phyloP scores from a whole-genome alignment of 345 rosid species.

The Noccaea caerulescens region DNA sequence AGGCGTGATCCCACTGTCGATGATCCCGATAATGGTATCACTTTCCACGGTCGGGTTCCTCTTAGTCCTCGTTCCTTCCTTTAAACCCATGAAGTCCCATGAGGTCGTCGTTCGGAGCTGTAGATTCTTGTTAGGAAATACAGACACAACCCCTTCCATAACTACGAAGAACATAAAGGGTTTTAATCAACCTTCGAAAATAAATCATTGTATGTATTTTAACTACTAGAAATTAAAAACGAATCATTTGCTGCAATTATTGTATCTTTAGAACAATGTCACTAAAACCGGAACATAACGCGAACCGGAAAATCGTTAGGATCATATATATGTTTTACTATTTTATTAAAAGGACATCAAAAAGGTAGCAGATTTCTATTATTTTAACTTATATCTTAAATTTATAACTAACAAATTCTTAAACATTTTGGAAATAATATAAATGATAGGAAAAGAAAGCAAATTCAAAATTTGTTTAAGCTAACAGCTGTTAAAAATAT shows the following conservation, averaged over 20 bases:
- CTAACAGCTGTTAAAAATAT: not conserved
- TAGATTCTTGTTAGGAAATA: constrained; percentile 48
- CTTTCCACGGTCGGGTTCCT: constrained; percentile 32
- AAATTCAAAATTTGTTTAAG: not conserved
- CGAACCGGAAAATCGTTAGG: too few relatives aligned
- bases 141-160: constrained; percentile 51
- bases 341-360: too few relatives aligned
- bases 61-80: constrained; percentile 16
- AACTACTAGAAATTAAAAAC: not conserved
- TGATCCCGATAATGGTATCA: constrained; percentile 47
- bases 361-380: too few relatives aligned
- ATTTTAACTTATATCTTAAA: too few relatives aligned
- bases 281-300: too few relatives aligned
- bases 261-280: too few relatives aligned
- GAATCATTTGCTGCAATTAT: not conserved
- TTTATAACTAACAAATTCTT: not conserved
- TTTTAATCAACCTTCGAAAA: not conserved
- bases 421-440: not conserved
- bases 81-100: constrained; percentile 63
- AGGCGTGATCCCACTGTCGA: constrained; percentile 54
- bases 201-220: not conserved
- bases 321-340: too few relatives aligned
- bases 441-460: not conserved
- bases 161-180: constrained; percentile 28
- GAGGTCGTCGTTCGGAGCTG: constrained; percentile 57